Base-by-base conservation (phyloP, 2,329 filamentous ascomycete species). In the Paecilomyces formosus region DNA sequence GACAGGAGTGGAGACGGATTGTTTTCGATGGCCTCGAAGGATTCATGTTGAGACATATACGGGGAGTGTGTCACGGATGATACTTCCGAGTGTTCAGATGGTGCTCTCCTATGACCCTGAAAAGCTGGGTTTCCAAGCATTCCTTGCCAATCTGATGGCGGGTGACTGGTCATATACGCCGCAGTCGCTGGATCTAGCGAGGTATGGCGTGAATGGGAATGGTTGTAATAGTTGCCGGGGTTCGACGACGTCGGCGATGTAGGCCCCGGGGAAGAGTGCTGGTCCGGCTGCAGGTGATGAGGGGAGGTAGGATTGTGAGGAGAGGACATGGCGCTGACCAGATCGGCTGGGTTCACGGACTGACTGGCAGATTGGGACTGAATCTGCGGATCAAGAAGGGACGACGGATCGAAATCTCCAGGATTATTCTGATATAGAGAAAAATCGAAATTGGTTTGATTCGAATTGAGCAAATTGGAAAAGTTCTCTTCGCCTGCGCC, bases 31-130 rank as follows among this genome's bases (percentile, higher is more conserved):
- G 80, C 75, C 21, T 96, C 92, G 68, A 96, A 95, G 62, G 79
- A 85, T 67, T 97, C 92, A 60, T 88, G 82, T 64, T 88, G 88
- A 28, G 83, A 83, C 58, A 96, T 76, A 68, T 90, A 91, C 3
- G 93, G 93, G 18, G 93, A 97, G 24, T 87, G 89, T 22, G 89
- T 87, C 15, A 87, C 89, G 18, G 91, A 96, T 2, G 85, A 96
- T 5, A 96, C 87, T 65, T 97, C 93, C 2, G 92, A 96, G 68
- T 88, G 91, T 66, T 97, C 93, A n/a, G 92, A 97, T 0, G 90
- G 89, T 39, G 85, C 87, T 68, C 92, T 85, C 65, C 92, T 84
- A 71, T 97, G 93, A n/a, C 84, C 81, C 64, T 90, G 88, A 69
- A 96, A 97, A 60, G 80, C 77, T 39, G 78, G 75, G 65, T 82